A percentile compares a stretch with the other conserved stretches of the same genome.
phyloP scores from a whole-genome alignment of 2,329 filamentous ascomycete species.

The Neoscytalidium dimidiatum region DNA sequence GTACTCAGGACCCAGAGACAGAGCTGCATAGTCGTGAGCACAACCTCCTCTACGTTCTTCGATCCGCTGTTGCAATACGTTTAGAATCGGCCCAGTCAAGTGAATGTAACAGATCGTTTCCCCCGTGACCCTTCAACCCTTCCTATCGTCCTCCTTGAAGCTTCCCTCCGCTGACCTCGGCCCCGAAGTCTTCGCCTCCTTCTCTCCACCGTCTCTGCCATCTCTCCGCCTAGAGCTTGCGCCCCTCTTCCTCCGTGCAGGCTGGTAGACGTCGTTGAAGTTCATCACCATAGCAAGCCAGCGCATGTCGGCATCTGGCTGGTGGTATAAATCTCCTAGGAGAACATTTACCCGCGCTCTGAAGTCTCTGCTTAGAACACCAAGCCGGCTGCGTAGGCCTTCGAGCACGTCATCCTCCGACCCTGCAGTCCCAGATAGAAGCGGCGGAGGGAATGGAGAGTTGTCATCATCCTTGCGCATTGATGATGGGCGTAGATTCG shows the following conservation, averaged over 20 bases:
- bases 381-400: slow-evolving; percentile 72
- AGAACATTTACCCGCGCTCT: slow-evolving; percentile 74
- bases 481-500: slow-evolving; percentile 34
- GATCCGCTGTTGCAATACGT: no score
- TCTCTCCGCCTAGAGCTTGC: slow-evolving; percentile 29
- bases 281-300: slow-evolving; percentile 98
- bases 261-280: slow-evolving; percentile 95
- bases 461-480: slow-evolving; percentile 35
- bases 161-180: slow-evolving; percentile 17
- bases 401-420: slow-evolving; percentile 60
- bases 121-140: not conserved
- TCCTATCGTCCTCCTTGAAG: slow-evolving; percentile 1
- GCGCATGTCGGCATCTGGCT: slow-evolving; percentile 91
- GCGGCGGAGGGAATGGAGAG: slow-evolving; percentile 45
- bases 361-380: slow-evolving; percentile 74
- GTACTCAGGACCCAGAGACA: no score
- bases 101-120: no score
- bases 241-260: slow-evolving; percentile 64
- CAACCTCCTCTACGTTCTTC: no score
- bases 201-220: slow-evolving; percentile 33
- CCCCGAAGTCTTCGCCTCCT: slow-evolving; percentile 29
- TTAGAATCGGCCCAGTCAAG: no score
- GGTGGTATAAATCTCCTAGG: slow-evolving; percentile 86
- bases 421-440: slow-evolving; percentile 39
- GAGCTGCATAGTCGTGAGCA: no score